Evolutionary conservation across 305 asterid species (phyloP), one percentile per base, ranked within the genome.

Genomic region (Salvia sclarea): DNA sequence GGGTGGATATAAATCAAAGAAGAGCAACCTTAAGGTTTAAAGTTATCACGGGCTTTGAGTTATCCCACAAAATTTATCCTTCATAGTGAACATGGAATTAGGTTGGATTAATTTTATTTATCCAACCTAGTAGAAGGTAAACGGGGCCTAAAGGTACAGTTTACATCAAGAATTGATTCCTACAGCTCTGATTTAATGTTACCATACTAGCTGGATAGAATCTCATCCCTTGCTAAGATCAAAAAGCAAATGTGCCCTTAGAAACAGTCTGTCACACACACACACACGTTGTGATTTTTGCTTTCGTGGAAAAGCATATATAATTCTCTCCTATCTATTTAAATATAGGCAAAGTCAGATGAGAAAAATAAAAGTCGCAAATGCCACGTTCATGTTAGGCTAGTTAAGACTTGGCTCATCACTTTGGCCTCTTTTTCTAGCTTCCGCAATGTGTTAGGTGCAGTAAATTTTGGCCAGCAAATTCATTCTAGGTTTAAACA

Each of bases 241-340:
- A 58, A 24, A 47, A 61, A 31, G 60, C 33, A 64, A 56, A 45
- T 28, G 37, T 50, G 60, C 16, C 64, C 68, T 53, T 55, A 54
- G 20, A 38, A 65, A 60, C 76, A 55, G 79, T 31, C 74, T 78
- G 75, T 71, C 74, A 44, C 20, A 9, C 45, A 16, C 65, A 62
- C 41, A 21, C 28, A 9, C 63, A 47, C 38, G 41, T 64, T 48
- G 56, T 60, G 58, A 44, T 47, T 63, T 63, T 70, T 68, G 64
- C 74, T 70, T 74, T 65, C 33, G 61, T 78, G 72, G 68, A 48
- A 66, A 67, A 56, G 55, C 61, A 54, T n/a, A n/a, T n/a, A n/a
- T 66, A 16, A 70, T 30, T 61, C 62, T 71, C 28, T 66, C 69
- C 37, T 16, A 28, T 61, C 30, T 70, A 22, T 53, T 38, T 62